These are phyloP conservation scores for Pythium apleroticum DNA, from an alignment of 352 stramenopile species.

Conservation along the genomic window DNA sequence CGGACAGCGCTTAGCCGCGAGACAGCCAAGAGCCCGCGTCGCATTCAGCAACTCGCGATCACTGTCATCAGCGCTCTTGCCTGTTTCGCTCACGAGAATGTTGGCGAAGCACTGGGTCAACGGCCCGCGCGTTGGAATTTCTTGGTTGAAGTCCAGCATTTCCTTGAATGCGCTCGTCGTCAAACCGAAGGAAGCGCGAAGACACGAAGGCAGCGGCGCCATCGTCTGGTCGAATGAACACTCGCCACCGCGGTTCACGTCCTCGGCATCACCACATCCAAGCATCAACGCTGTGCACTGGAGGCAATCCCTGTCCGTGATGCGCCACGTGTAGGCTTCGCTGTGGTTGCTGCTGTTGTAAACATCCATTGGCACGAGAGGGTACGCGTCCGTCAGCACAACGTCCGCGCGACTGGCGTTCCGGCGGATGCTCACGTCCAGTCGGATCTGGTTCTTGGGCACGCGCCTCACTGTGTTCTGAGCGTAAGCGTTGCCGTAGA, in stretches of 20 bases:
- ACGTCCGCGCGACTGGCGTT: constrained; percentile 23
- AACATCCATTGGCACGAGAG: constrained; percentile 13
- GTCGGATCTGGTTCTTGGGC: constrained; percentile 18
- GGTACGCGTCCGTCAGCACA: constrained; percentile 27
- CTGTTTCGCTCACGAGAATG: neutral
- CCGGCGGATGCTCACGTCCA: constrained; percentile 28
- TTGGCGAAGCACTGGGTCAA: neutral
- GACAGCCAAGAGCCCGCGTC: constrained; percentile 20
- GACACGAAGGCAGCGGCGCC: constrained; percentile 1
- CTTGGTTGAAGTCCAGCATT: neutral
- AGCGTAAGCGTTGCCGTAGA: constrained; percentile 36
- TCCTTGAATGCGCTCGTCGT: constrained; percentile 1
- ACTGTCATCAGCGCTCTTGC: neutral
- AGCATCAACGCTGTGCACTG: constrained; percentile 14
- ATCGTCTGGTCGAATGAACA: constrained; percentile 21
- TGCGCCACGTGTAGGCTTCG: neutral
- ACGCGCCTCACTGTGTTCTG: constrained; percentile 14
- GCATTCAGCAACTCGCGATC: constrained; percentile 19
- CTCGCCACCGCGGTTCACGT: constrained; percentile 9
- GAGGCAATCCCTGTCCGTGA: constrained; percentile 10
- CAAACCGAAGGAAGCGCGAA: constrained; percentile 2
- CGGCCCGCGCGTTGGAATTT: neutral
- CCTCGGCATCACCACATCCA: constrained; percentile 2
- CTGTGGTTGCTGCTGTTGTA: neutral
- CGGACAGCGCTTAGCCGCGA: constrained; percentile 22